Evolutionary conservation across 768 basidiomycete species (phyloP), one percentile per base, ranked within the genome.

Genomic region (Boletus reticuloceps): DNA sequence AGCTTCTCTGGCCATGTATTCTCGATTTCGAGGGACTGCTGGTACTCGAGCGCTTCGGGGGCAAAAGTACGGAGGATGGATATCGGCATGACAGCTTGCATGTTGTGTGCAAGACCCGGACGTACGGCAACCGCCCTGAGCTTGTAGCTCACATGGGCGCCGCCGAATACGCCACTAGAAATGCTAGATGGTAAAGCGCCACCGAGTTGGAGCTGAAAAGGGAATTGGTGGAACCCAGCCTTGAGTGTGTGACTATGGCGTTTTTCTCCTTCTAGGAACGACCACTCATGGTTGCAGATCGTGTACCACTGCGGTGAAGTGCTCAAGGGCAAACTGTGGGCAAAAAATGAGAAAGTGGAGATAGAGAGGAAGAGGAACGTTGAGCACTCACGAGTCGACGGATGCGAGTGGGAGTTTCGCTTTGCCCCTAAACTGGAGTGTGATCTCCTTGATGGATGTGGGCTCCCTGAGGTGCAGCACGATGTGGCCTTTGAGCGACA

Each of bases 1-100:
- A 97, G 76, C 75, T 98, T 98, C 20, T 88, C 89, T 0, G 96
- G 94, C 96, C 96, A 98, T 16, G 94, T 94, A 70, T 95, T 97
- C 72, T 97, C 91, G 60, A 92, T 87, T 70, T 98, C 96, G 54
- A 97, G 81, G 2, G 93, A 93, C 68, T 98, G 94, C 64, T 93
- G 95, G 76, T 92, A 98, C 70, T 98, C 96, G 62, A 97, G 81
- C 1, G 95, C 88, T 58, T 94, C 93, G 2, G 83, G 69, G 19
- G 83, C 77, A 65, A 94, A 88, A 5, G 87, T 83, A 44, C 94
- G 84, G 46, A 89, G 61, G 57, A 98, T 75, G 54, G 77, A 73
- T 47, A 98, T 82, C 12, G 85, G 81, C 47, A 76, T 74, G 37
- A 77, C 72, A 3, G 83, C 77, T 50, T 86, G 81, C 53, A 91